A percentile compares a stretch with the other conserved stretches of the same genome.
phyloP scores from a whole-genome alignment of 2,329 filamentous ascomycete genomes.

The Onygenales sp. region DNA sequence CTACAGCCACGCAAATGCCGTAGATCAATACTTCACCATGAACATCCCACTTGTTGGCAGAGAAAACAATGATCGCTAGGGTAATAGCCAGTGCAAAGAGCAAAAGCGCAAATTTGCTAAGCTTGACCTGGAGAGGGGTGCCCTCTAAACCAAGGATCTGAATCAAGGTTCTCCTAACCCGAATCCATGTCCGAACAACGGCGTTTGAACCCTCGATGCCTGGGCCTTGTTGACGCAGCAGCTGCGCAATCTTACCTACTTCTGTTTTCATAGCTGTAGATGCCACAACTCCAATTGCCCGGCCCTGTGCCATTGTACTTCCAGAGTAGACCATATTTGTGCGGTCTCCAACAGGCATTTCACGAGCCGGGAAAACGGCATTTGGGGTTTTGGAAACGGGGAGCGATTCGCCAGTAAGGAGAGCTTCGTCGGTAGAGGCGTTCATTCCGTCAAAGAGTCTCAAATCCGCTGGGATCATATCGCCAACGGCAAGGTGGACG shows the following conservation, averaged over 20 bases:
- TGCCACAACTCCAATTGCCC: constrained; percentile 51
- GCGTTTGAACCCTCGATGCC: constrained; percentile 33
- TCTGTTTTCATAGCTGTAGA: constrained; percentile 55
- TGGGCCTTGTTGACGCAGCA: constrained; percentile 47
- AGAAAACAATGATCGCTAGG: constrained; percentile 55
- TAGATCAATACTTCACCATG: constrained; percentile 50
- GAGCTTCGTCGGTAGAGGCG: constrained; percentile 51
- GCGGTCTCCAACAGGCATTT: constrained; percentile 49
- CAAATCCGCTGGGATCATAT: constrained; percentile 43
- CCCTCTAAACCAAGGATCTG: constrained; percentile 40
- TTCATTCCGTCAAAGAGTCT: constrained; percentile 48
- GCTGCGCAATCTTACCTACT: constrained; percentile 51
- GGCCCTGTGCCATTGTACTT: constrained; percentile 52
- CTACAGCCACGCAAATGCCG: constrained; percentile 41
- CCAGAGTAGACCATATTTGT: constrained; percentile 54
- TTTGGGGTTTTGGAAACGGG: constrained; percentile 46
- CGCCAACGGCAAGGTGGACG: constrained; percentile 41
- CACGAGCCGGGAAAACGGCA: constrained; percentile 31
- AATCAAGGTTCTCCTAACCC: constrained; percentile 32
- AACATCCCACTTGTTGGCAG: constrained; percentile 45
- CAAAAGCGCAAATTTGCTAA: constrained; percentile 54
- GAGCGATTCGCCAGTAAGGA: constrained; percentile 54
- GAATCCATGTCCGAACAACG: constrained; percentile 32
- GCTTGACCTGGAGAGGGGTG: constrained; percentile 55
- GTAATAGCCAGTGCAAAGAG: constrained; percentile 54